Base-by-base conservation (phyloP, 352 stramenopile genomes). In the Pythium guiyangense region DNA sequence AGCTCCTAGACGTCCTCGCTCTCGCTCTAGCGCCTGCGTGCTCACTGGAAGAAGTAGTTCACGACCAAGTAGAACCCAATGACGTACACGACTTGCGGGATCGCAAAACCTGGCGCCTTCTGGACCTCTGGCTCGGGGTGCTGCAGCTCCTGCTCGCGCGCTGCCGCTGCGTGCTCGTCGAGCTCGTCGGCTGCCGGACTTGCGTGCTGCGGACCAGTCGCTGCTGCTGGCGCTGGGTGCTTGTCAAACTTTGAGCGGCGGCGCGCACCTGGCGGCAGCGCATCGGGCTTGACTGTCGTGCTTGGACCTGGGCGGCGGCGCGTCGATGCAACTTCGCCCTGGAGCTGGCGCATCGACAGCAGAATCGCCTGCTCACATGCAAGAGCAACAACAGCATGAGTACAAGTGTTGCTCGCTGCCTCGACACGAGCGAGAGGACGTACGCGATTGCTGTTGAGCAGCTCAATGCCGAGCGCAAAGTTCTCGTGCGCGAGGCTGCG, bases 401-500 rank as follows among this genome's bases (percentile, higher is more conserved):
- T 39, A 14, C 8, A 10, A 35, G 6, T 49, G 22, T 8, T 2
- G 15, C 14, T 18, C 2, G 17, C 29, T 39, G 17, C 18, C 14
- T 5, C 20, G 3, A 20, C 42, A 27, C 5, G 25, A 39, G 9
- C 15, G 31, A 8, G 31, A 37, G 31, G 2, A 55, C 66, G 46
- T 48, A 90, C 82, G 69, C 82, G 75, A 59, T 93, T 91, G 67
- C 75, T 90, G 63, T 88, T 89, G 44, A 93, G 71, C 45, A 93
- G 63, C 46, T 93, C 84, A 18, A 93, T 59, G 45, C 79, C 75
- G 42, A 93, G 61, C 40, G 67, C 64, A 54, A 90, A 88, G 65
- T 93, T 93, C 50, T 90, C 77, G 15, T 71, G 71, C 5, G 73
- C 77, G 35, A 91, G 58, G 53, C 87, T 78, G 49, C 70, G 73